These are phyloP conservation scores for Russula olivacea DNA, from an alignment of 768 basidiomycete genomes.

Conservation along the genomic window DNA sequence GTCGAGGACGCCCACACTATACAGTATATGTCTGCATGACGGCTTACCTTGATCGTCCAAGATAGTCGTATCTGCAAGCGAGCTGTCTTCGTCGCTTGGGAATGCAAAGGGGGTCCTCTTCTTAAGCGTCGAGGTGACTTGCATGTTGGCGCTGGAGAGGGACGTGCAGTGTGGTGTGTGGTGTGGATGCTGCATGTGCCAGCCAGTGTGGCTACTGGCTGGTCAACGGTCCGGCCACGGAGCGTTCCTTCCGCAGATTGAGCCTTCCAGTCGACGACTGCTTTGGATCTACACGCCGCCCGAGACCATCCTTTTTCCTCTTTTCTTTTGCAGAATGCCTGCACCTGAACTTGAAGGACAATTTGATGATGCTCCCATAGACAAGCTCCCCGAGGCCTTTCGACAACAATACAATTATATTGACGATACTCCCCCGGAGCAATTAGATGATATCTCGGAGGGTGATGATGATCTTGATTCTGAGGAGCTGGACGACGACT, in stretches of 20 bases:
- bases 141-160: neutral
- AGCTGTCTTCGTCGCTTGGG: neutral
- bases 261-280: no score
- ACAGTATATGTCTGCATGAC: neutral
- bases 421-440: conserved; percentile 32
- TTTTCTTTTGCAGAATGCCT: conserved; percentile 7
- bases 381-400: conserved; percentile 29
- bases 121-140: conserved; percentile 4
- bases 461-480: conserved; percentile 31
- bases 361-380: conserved; percentile 52
- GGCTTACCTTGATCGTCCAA: conserved; percentile 17
- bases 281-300: neutral
- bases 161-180: no score
- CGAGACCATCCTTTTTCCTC: no score
- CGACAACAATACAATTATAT: conserved; percentile 33
- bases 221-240: no score
- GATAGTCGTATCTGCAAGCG: neutral
- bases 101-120: conserved; percentile 16
- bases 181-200: no score
- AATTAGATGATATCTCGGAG: conserved; percentile 31
- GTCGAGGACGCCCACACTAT: neutral
- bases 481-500: conserved; percentile 38
- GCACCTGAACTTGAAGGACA: conserved; percentile 41
- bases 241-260: no score
- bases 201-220: no score